phyloP scores from a whole-genome alignment of 306 rosid genomes.

The Medicago lupulina region DNA sequence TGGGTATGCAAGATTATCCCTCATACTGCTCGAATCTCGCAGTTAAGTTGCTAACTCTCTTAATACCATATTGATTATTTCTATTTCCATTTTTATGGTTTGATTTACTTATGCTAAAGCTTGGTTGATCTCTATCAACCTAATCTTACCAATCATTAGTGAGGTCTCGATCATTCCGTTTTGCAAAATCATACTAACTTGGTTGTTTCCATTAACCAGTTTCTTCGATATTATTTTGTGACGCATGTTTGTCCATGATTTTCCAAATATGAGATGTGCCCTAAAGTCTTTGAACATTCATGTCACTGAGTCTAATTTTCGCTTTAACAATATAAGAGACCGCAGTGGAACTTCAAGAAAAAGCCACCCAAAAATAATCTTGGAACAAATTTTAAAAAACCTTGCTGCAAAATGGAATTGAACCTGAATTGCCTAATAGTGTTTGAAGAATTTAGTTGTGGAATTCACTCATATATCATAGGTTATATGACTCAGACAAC shows the following conservation, averaged over 20 bases:
- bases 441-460: conserved; percentile 12
- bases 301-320: background rate
- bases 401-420: conserved; percentile 33
- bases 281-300: conserved; percentile 47
- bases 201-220: background rate
- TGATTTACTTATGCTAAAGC: background rate
- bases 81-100: background rate
- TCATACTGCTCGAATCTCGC: too few species aligned
- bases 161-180: background rate
- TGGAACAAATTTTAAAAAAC: conserved; percentile 3
- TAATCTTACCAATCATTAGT: background rate
- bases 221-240: background rate
- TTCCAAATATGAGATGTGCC: conserved; percentile 10
- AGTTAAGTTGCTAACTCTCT: background rate
- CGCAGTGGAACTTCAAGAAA: conserved; percentile 12
- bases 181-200: background rate
- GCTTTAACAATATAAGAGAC: conserved; percentile 1
- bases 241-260: conserved; percentile 7
- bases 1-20: too few species aligned
- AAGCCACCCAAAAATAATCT: background rate
- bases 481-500: conserved; percentile 41
- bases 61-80: background rate
- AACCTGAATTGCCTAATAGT: conserved; percentile 37
- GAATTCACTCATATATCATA: background rate
- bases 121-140: background rate